These are phyloP conservation scores for Salvia hispanica DNA, from an alignment of 257 asterid genomes.

Conservation along the genomic window DNA sequence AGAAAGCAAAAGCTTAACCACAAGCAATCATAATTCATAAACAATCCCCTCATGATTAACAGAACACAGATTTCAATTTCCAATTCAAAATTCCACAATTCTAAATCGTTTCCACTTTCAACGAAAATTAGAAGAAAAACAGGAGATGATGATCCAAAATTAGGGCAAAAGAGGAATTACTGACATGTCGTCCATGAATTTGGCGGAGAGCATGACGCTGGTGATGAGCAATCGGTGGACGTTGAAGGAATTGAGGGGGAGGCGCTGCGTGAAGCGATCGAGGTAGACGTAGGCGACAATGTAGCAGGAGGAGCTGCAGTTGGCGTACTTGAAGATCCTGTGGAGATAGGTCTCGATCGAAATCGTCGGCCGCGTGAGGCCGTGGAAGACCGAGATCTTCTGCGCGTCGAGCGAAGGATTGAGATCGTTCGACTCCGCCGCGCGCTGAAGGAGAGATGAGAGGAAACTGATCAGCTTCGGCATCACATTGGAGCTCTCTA, in stretches of 20 bases:
- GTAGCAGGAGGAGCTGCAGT: constrained; percentile 92
- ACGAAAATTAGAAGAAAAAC: background rate
- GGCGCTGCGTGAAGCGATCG: constrained; percentile 73
- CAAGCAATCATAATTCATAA: constrained; percentile 24
- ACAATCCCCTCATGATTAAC: constrained; percentile 9
- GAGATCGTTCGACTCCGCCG: constrained; percentile 78
- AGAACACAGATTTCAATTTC: background rate
- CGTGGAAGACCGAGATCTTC: constrained; percentile 80
- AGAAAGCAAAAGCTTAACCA: constrained; percentile 17
- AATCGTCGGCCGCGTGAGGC: constrained; percentile 72
- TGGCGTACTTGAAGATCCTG: constrained; percentile 86
- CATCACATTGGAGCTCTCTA: constrained; percentile 62
- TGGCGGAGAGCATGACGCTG: constrained; percentile 93
- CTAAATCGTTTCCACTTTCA: background rate
- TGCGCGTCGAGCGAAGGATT: constrained; percentile 42
- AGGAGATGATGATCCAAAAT: background rate
- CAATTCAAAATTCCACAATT: background rate
- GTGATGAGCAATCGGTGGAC: constrained; percentile 88
- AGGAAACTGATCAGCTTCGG: constrained; percentile 69
- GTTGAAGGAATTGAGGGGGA: constrained; percentile 78
- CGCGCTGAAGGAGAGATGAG: constrained; percentile 75
- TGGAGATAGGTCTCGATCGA: constrained; percentile 73
- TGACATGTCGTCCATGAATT: constrained; percentile 95
- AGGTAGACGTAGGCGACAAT: constrained; percentile 89
- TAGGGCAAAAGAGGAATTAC: constrained; percentile 22